Base-by-base conservation (phyloP, 805 yeast species). In the Zygosaccharomyces gambellarensis region DNA sequence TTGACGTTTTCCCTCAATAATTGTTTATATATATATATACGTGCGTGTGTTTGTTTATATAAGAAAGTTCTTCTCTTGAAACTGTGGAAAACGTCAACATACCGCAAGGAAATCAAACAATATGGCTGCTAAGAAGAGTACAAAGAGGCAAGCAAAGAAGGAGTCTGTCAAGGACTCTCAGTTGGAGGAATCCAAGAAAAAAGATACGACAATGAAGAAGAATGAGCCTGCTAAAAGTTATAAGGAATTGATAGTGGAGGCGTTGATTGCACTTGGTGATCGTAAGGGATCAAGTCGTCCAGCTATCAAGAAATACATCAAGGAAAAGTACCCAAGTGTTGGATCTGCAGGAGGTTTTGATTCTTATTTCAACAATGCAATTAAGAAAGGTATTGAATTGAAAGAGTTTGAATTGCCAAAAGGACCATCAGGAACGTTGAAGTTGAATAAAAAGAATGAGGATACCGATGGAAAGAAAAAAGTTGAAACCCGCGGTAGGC, bases 351-450 rank as follows among this genome's bases (percentile, higher is more conserved):
- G 77, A 46, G 83, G 76, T 67, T 88, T 88, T 63, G 95, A 87
- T 66, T 70, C 82, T 43, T 79, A 81, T 62, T 85, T 89, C 76
- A 88, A 88, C 56, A 57, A 78, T 46, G 95, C 95, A 19, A 73
- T 88, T 63, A 83, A 84, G 73, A 84, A 81, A 67, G 95, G 95
- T 58, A 95, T 88, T 49, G 81, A 78, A 52, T 64, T 78, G n/a
- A 90, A 85, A 39, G 84, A 80, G 44, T 86, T 88, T 57, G 67
- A 77, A 43, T 94, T 85, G 70, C 95, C 95, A 69, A 88, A 87
- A 74, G 96, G 96, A 39, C 84, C 95, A 10, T 82, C 95, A 10
- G 96, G 95, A 44, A 87, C 95, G 42, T 80, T 87, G 56, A 87
- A 87, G 70, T 68, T 85, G 53, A 58, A 56, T 31, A 65, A 63